Conservation (phyloP, 2,329 filamentous ascomycete species). For the Phoma herbarum region DNA sequence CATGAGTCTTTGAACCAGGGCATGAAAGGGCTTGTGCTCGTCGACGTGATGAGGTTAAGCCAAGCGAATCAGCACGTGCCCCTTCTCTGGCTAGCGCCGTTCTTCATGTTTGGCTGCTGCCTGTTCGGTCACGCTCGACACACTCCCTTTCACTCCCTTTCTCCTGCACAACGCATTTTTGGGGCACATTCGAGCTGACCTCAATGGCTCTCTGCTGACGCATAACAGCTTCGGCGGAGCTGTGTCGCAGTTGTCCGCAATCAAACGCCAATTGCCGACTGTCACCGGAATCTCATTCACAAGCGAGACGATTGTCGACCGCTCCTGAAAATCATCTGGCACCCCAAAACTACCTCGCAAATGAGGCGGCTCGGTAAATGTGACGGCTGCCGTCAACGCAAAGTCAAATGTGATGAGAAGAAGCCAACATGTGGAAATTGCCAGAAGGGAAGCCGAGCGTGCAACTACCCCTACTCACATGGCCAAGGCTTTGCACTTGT, state of each 20-base stretch:
- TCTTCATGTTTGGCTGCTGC: neutral
- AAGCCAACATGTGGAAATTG: constrained; percentile 13
- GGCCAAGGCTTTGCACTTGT: constrained; percentile 10
- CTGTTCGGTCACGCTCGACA: neutral
- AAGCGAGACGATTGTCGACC: no score
- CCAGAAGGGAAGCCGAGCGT: neutral
- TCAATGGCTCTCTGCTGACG: neutral
- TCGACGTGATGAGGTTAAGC: neutral
- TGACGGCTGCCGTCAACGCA: constrained; percentile 11
- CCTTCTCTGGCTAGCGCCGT: neutral
- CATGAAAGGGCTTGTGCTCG: neutral
- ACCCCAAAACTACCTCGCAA: neutral
- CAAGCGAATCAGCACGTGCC: neutral
- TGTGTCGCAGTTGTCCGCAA: no score
- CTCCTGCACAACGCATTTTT: neutral
- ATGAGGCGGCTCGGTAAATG: constrained; percentile 16
- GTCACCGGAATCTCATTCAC: no score
- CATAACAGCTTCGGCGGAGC: no score
- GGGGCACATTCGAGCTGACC: no score
- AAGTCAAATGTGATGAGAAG: constrained; percentile 19
- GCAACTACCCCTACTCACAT: constrained; percentile 4
- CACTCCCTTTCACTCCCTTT: neutral
- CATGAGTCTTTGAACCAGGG: neutral
- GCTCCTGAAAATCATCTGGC: neutral
- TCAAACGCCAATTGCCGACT: no score